These are phyloP conservation scores for Lachancea fermentati DNA, from an alignment of 805 yeast genomes.

Conservation along the genomic window DNA sequence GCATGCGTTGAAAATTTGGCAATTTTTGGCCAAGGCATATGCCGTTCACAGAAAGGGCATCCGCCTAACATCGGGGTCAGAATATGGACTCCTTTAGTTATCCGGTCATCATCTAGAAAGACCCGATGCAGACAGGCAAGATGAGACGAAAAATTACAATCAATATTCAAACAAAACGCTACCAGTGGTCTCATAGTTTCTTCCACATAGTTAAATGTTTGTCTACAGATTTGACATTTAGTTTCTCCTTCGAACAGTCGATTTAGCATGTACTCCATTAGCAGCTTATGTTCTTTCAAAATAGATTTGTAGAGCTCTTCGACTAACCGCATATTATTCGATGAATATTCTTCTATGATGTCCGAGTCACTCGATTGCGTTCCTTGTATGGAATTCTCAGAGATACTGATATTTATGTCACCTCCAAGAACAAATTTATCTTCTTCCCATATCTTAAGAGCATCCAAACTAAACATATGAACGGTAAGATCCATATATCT, in stretches of 20 bases:
- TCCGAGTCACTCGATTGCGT: conserved; percentile 6
- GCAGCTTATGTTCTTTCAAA: conserved; percentile 10
- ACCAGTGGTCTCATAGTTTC: conserved; percentile 30
- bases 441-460: conserved; percentile 18
- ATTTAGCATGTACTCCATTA: conserved; percentile 16
- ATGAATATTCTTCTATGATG: not conserved
- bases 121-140: conserved; percentile 35
- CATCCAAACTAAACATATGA: conserved; percentile 37
- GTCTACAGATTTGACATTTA: conserved; percentile 32
- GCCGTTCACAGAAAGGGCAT: conserved; percentile 29
- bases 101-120: conserved; percentile 16
- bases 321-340: conserved; percentile 24
- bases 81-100: conserved; percentile 10
- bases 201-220: conserved; percentile 33
- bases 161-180: conserved; percentile 31
- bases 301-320: conserved; percentile 21
- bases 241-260: conserved; percentile 20
- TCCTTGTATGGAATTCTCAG: conserved; percentile 1
- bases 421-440: conserved; percentile 19
- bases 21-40: conserved; percentile 27
- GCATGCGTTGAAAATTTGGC: conserved; percentile 23
- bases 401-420: not conserved
- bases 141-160: conserved; percentile 35
- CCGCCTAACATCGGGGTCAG: conserved; percentile 27
- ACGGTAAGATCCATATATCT: conserved; percentile 40